Conservation (phyloP, 179 eudicot species). For the Actinidia chinensis region DNA sequence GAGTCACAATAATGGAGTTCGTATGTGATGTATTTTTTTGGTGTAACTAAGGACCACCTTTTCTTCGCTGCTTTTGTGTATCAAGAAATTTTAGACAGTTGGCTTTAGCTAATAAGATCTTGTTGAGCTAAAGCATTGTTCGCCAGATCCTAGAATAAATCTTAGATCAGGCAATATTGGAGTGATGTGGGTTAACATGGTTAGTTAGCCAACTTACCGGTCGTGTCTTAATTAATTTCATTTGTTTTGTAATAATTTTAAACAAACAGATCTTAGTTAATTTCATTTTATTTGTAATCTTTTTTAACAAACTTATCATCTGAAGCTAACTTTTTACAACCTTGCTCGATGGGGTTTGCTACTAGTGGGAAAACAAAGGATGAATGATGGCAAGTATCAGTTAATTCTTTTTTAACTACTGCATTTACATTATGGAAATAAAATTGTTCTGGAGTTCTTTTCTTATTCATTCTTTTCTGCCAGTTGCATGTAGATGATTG, state of each 20-base stretch:
- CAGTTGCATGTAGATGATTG: constrained; percentile 99
- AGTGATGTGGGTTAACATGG: background rate
- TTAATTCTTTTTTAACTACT: constrained; percentile 7
- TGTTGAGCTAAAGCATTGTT: background rate
- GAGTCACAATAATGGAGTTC: background rate
- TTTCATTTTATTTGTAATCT: too few species aligned
- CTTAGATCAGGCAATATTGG: background rate
- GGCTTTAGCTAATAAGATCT: background rate
- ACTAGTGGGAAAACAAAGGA: constrained; percentile 95
- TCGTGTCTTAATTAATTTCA: background rate
- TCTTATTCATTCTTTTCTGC: constrained; percentile 18
- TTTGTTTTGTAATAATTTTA: too few species aligned
- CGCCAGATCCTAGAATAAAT: background rate
- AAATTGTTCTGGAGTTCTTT: background rate
- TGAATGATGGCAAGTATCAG: constrained; percentile 89
- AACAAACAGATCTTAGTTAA: too few species aligned
- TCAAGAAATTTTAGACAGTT: background rate
- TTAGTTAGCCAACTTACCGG: background rate
- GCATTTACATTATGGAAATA: constrained; percentile 1
- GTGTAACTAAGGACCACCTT: background rate
- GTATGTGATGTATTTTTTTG: background rate
- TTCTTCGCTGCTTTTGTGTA: background rate
- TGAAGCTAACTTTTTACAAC: constrained; percentile 40
- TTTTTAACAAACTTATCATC: background rate
- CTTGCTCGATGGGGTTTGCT: constrained; percentile 99